These are phyloP conservation scores for Nemania diffusa DNA, from an alignment of 2,329 filamentous ascomycete species.

Conservation along the genomic window DNA sequence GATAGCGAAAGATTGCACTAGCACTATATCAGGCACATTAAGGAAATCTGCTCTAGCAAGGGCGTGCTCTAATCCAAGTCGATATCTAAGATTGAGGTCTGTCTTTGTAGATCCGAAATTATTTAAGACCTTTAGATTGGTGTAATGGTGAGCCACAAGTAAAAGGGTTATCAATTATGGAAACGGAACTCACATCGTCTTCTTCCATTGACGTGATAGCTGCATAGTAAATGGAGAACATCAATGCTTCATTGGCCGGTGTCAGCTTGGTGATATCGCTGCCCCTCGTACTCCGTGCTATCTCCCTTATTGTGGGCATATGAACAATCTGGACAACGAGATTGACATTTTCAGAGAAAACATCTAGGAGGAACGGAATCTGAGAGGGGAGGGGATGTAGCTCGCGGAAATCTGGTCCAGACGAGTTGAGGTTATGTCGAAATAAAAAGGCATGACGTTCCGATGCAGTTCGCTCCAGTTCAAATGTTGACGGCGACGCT, in stretches of 20 bases:
- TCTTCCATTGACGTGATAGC: slow-evolving; percentile 67
- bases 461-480: slow-evolving; percentile 55
- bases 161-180: neutral
- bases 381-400: slow-evolving; percentile 65
- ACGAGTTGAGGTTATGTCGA: slow-evolving; percentile 53
- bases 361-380: slow-evolving; percentile 62
- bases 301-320: slow-evolving; percentile 55
- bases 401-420: slow-evolving; percentile 50
- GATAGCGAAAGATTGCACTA: slow-evolving; percentile 63
- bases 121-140: slow-evolving; percentile 40
- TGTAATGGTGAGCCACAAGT: slow-evolving; percentile 3
- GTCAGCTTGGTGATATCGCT: slow-evolving; percentile 49
- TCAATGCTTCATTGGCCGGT: slow-evolving; percentile 61
- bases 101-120: slow-evolving; percentile 55
- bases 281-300: slow-evolving; percentile 52
- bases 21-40: slow-evolving; percentile 59
- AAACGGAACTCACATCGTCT: slow-evolving; percentile 58
- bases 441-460: slow-evolving; percentile 65
- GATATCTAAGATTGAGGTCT: slow-evolving; percentile 53
- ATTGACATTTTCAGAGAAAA: slow-evolving; percentile 65
- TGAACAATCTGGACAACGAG: slow-evolving; percentile 56
- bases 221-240: slow-evolving; percentile 68
- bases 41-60: slow-evolving; percentile 62
- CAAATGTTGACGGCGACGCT: slow-evolving; percentile 50
- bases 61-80: slow-evolving; percentile 58